Base-by-base conservation (phyloP, 805 yeast genomes). In the Wickerhamiella allomyrinae region DNA sequence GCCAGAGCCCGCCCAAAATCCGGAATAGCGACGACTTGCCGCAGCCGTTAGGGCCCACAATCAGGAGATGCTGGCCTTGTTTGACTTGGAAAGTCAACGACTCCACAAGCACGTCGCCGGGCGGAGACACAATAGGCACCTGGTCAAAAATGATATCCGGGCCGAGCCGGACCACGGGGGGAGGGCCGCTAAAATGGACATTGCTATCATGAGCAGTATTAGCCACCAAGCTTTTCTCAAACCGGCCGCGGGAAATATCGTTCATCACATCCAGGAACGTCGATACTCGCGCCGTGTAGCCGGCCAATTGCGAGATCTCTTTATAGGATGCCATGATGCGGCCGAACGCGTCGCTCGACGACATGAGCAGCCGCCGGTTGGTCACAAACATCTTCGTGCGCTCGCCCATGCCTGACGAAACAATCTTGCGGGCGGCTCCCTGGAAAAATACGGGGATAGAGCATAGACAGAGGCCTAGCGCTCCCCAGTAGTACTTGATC, bases 41-140 rank as follows among this genome's bases (percentile, higher is more conserved):
- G 48, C 94, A 82, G 1, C 97, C 97, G 56, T 87, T 87, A 11
- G 96, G 96, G 0, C 97, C 97, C 8, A 89, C 86, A 57, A 87
- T 86, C 41, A 87, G 68, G 40, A 87, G 66, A 60, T 87, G 91
- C 40, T 86, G 78, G 27, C 95, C 95, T 25, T 74, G 79, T 47
- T 78, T 73, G 41, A 87, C 73, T 40, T 77, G 70, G 59, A 87
- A 86, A 21, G 74, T 67, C 51, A 87, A 67, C 29, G 74, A 70
- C 35, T 73, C 67, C 19, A 82, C 77, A 37, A 87, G 66, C 0
- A 77, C 69, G 35, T 82, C 87, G 42, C 84, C 79, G 3, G 79
- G 77, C 0, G 97, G 97, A 1, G 95, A 85, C 1, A 81, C 71
- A 41, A 87, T 68, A n/a, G 87, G 85, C 13, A 87, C 82, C 35